Base-by-base conservation (phyloP, 1,284 basidiomycete genomes). In the Prillingera fragicola region DNA sequence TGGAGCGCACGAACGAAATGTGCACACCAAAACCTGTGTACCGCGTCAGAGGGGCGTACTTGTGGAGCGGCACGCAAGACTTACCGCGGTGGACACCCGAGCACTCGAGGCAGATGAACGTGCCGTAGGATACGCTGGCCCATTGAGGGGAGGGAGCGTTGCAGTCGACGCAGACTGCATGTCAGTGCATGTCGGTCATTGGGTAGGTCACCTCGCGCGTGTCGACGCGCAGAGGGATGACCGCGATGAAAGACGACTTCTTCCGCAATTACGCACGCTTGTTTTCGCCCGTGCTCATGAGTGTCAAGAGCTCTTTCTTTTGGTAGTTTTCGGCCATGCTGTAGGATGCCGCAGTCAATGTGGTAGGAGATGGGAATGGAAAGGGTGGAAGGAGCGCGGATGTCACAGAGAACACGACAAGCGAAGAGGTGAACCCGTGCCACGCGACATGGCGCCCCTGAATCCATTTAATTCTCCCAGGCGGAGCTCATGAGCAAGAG, bases 21-120 rank as follows among this genome's bases (percentile, higher is more conserved):
- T 69, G 62, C 25, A 59, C 61, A 29, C 67, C 67, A 37, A 69
- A 65, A 12, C 67, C 66, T 63, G 26, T 19, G 23, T 12, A 8
- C 8, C 8, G n/a, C n/a, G 39, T 41, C 22, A 50, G 41, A n/a
- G n/a, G n/a, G n/a, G n/a, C n/a, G n/a, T n/a, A n/a, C n/a, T 14
- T 6, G 13, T 17, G 18, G 17, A 14, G 12, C 6, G 23, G 24
- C 14, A 15, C 18, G 22, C 21, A 22, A 17, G 35, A 42, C 65
- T 52, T 84, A 38, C 87, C 83, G 72, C 91, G 77, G 73, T 96
- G 91, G 28, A 82, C 77, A 22, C 90, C 90, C 14, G 87, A 88
- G 68, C 91, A 95, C 81, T 87, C 73, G 29, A 96, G 76, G 69
- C 91, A 96, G 53, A 95, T 78, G 67, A 92, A 91, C 39, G 87